Conservation (phyloP, 2,329 filamentous ascomycete genomes). For the Zymoseptoria tritici region DNA sequence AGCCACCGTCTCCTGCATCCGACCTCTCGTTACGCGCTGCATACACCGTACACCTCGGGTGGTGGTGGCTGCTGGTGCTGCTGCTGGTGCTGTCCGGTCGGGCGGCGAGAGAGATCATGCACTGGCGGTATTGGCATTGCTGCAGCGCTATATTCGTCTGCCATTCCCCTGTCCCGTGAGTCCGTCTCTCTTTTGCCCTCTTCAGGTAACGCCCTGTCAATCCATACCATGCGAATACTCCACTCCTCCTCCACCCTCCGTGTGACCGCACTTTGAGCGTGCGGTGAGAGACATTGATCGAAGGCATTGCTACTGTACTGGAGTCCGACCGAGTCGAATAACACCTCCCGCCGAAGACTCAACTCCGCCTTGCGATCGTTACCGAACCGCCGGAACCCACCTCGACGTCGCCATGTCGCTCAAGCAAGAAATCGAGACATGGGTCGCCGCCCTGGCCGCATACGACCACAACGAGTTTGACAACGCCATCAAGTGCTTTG, state of each 20-base stretch:
- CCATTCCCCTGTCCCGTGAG: conserved; percentile 10
- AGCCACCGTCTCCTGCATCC: conserved; percentile 12
- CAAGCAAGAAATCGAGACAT: conserved; percentile 90
- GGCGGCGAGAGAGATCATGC: background rate
- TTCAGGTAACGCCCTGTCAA: background rate
- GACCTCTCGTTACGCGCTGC: conserved; percentile 22
- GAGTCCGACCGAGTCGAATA: background rate
- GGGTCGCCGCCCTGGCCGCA: conserved; percentile 81
- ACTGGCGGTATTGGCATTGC: background rate
- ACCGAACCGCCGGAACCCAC: background rate
- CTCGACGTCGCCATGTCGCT: conserved; percentile 37
- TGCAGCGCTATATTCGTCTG: conserved; percentile 7
- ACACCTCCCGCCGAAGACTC: background rate
- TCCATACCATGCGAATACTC: background rate
- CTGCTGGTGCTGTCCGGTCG: background rate
- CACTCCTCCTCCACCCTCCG: background rate
- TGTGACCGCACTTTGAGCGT: background rate
- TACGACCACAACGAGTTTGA: conserved; percentile 99
- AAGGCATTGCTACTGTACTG: background rate
- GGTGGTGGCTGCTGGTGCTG: background rate
- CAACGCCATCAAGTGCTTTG: conserved; percentile 74
- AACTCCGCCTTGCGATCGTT: background rate
- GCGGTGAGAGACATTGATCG: background rate
- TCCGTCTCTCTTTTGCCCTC: conserved; percentile 6
- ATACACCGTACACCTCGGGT: background rate